These are phyloP conservation scores for Kodamaea jinghongensis DNA, from an alignment of 805 yeast species.

Conservation along the genomic window DNA sequence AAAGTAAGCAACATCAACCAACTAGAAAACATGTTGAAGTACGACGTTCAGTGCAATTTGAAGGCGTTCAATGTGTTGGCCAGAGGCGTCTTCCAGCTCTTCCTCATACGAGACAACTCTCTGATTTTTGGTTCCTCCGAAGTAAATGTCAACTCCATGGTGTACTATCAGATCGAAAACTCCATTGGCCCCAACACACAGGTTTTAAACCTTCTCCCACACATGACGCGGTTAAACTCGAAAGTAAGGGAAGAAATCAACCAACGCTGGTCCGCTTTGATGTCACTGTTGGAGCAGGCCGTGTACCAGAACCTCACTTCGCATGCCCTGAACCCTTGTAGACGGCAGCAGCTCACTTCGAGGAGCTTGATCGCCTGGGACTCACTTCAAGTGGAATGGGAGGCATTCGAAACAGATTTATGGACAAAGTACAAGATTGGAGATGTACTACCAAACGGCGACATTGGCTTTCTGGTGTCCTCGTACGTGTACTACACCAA, in stretches of 20 bases:
- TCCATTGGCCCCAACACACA: constrained; percentile 38
- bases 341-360: constrained; percentile 73
- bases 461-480: constrained; percentile 61
- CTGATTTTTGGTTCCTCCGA: constrained; percentile 49
- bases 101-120: constrained; percentile 60
- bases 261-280: constrained; percentile 3
- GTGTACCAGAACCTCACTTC: constrained; percentile 29
- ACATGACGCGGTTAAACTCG: constrained; percentile 6
- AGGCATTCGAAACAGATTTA: constrained; percentile 52
- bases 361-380: constrained; percentile 67
- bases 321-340: constrained; percentile 60
- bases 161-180: constrained; percentile 31
- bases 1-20: constrained; percentile 21
- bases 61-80: constrained; percentile 45
- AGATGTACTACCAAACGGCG: constrained; percentile 26
- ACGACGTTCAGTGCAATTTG: constrained; percentile 25
- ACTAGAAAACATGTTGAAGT: constrained; percentile 25
- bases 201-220: constrained; percentile 21
- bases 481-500: constrained; percentile 69
- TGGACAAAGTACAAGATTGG: constrained; percentile 33
- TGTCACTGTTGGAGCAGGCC: constrained; percentile 45
- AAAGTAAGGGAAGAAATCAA: constrained; percentile 8
- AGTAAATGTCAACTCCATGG: constrained; percentile 14
- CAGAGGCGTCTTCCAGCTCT: constrained; percentile 61
- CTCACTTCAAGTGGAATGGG: constrained; percentile 73